These are phyloP conservation scores for Pyrenochaeta sp. DNA, from an alignment of 2,329 filamentous ascomycete genomes.

Conservation along the genomic window DNA sequence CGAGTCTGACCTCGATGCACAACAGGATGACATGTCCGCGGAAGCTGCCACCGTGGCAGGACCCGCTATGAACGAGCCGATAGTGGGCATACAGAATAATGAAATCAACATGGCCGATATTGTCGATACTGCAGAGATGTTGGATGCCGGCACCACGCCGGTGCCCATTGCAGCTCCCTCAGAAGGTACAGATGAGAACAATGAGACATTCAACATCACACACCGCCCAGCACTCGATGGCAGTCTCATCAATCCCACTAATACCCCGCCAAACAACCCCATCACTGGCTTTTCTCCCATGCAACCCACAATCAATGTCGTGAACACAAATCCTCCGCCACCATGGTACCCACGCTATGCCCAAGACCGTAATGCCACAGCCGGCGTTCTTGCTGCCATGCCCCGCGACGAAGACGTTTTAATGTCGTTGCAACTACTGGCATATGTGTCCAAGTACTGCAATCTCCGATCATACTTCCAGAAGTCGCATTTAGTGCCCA, in stretches of 20 bases:
- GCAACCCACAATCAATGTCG: constrained; percentile 71
- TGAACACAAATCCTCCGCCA: constrained; percentile 78
- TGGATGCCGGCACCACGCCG: constrained; percentile 73
- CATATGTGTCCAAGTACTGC: constrained; percentile 99
- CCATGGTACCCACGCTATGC: constrained; percentile 81
- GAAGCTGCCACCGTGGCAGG: constrained; percentile 79
- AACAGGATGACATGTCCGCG: constrained; percentile 82
- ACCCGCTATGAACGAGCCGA: constrained; percentile 72
- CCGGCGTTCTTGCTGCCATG: constrained; percentile 84
- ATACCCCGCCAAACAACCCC: constrained; percentile 66
- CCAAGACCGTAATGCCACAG: constrained; percentile 73
- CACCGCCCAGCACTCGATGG: constrained; percentile 85
- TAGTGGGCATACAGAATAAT: constrained; percentile 79
- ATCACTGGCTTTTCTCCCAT: constrained; percentile 75
- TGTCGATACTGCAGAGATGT: constrained; percentile 80
- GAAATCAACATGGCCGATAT: constrained; percentile 88
- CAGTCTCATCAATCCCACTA: constrained; percentile 77
- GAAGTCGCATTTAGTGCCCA: constrained; percentile 89
- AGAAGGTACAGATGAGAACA: constrained; percentile 76
- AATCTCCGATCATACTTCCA: constrained; percentile 96
- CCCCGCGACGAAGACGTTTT: constrained; percentile 96
- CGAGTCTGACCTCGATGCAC: constrained; percentile 81
- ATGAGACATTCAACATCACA: constrained; percentile 90
- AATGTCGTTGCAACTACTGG: constrained; percentile 95
- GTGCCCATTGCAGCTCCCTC: constrained; percentile 81